Evolutionary conservation across 768 basidiomycete genomes (phyloP), one percentile per base, ranked within the genome.

Genomic region (Lentinus brumalis): DNA sequence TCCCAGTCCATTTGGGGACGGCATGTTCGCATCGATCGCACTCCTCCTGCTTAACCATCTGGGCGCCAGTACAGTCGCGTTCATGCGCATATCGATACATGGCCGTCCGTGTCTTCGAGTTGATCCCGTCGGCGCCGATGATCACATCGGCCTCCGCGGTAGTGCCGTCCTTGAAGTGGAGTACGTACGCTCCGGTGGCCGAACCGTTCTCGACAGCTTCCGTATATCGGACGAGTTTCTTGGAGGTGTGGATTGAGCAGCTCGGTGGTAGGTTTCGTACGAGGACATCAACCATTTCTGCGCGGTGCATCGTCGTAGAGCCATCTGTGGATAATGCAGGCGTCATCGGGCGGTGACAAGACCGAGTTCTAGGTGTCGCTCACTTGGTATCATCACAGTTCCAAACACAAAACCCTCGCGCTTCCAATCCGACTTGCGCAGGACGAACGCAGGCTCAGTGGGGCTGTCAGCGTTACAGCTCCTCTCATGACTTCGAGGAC

Each of bases 71-170:
- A 6, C 65, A 68, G 11, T 66, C 65, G 41, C 56, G 54, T 15
- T 40, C 14, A 26, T 64, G 67, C 6, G 55, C 61, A 15, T 58
- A 54, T 26, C 61, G 49, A 41, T 68, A 66, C 67, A 73, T 66
- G 8, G 60, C 18, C 7, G 54, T 50, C 29, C 72, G 72, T n/a
- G 61, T 60, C 29, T 62, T 56, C 31, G 72, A 73, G 31, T 64
- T 67, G 31, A 73, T 65, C 8, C 72, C 72, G 57, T 73, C 72
- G 10, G 67, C 69, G 5, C 72, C 70, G 38, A 73, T 47, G 49
- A 73, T 57, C 7, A 70, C 59, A 59, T 73, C 70, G 12, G 68
- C 59, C 26, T 60, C 59, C 5, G 70, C 67, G 12, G 50, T 61
- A 4, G 61, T 60, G 1, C 67, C 67, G 53, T 73, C 72, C 4